Base-by-base conservation (phyloP, 2,329 filamentous ascomycete species). In the Beauveria scarabaeidicola region DNA sequence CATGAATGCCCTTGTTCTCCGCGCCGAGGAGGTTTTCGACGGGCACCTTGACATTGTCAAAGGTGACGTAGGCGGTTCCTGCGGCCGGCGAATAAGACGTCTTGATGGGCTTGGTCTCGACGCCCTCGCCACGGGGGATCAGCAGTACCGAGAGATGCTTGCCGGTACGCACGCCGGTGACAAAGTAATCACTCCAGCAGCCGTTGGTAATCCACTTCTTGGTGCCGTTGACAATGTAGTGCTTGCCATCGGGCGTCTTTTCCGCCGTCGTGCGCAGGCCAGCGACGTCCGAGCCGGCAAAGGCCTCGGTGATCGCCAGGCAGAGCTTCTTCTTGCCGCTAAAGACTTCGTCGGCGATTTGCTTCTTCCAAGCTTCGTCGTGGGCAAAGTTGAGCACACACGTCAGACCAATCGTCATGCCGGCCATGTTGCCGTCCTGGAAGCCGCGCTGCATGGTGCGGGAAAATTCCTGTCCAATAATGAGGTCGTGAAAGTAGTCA, bases 161-260 rank as follows among this genome's bases (percentile, higher is more conserved):
- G 59, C 85, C 85, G 0, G 90, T 95, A 70, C 84, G 85, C 68
- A 90, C 90, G 50, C 86, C 90, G 1, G 85, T 88, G 54, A 94
- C 88, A 67, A 94, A 95, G 76, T 93, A 94, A 72, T 94, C 89
- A 63, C 77, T 82, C 73, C 86, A 94, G 68, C 87, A 85, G 62
- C 88, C 89, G 72, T 91, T 91, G 43, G 89, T 91, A 69, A 91
- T 91, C 89, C 88, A 91, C 76, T 93, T 94, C 81, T 92, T 93
- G 59, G 80, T 86, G 52, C 88, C 88, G 68, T 88, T 87, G 70
- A 85, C 79, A 60, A 85, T 78, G 70, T 89, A 92, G 73, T 86
- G 80, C 70, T 87, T 86, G 51, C 89, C 89, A 68, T 91, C 88
- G 1, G 84, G 74, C 0, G 87, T 90, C 77, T 91, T 90, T 65